phyloP scores from a whole-genome alignment of 192 early-diverging fungal genomes.

The Lobulomyces angularis region DNA sequence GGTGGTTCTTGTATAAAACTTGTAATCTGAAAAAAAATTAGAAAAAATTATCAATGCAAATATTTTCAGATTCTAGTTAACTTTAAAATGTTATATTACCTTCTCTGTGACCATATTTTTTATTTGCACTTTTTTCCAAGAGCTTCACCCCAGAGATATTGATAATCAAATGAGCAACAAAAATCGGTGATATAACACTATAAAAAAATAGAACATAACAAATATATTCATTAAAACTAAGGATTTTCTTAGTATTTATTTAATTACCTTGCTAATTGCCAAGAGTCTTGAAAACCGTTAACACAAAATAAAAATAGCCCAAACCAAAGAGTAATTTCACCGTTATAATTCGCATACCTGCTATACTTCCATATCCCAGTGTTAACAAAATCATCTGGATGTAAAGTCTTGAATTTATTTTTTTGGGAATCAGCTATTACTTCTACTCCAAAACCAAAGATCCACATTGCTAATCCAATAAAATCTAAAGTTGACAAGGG shows the following conservation, averaged over 20 bases:
- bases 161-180: constrained; percentile 30
- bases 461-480: neutral
- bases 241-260: no score
- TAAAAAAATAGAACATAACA: no score
- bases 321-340: constrained; percentile 36
- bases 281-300: constrained; percentile 25
- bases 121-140: constrained; percentile 20
- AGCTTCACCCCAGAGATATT: constrained; percentile 26
- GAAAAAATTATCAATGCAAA: neutral
- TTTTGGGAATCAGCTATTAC: neutral
- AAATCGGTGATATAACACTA: constrained; percentile 30
- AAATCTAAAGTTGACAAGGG: neutral
- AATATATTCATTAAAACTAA: no score
- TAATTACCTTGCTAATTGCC: constrained; percentile 36
- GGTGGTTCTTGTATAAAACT: constrained; percentile 23
- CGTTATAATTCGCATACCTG: constrained; percentile 40
- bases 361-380: constrained; percentile 32
- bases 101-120: constrained; percentile 24
- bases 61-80: neutral
- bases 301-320: constrained; percentile 34
- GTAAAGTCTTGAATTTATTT: constrained; percentile 16
- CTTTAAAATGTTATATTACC: constrained; percentile 6
- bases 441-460: neutral
- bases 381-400: constrained; percentile 29
- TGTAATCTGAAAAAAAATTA: no score